A percentile compares a stretch with the other conserved stretches of the same genome.
Conservation (phyloP, 176 grass and related monocot genomes). For the Avena insularis region DNA sequence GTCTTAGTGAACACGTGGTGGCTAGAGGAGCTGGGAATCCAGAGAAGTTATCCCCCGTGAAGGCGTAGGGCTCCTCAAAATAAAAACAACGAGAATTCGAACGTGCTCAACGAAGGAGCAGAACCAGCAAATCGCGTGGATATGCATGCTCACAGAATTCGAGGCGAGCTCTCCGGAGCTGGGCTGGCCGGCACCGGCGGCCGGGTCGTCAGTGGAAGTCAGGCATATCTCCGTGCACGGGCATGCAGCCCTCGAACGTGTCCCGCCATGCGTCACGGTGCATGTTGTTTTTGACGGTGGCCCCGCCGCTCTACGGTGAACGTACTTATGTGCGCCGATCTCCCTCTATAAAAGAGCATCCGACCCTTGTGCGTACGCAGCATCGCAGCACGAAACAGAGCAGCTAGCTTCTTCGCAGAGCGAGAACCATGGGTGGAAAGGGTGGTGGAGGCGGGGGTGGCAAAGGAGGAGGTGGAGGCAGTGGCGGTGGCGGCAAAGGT, state of each 20-base stretch:
- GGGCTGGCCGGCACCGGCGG: background rate
- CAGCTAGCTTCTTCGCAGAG: background rate
- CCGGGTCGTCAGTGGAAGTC: background rate
- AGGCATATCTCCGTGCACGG: background rate
- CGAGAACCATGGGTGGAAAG: background rate
- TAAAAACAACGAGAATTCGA: no score
- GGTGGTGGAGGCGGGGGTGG: background rate
- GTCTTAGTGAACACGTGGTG: no score
- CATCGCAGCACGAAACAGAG: background rate
- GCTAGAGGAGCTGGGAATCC: no score
- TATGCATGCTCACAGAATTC: background rate
- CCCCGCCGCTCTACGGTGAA: background rate
- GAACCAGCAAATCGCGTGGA: background rate
- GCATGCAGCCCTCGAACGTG: constrained; percentile 19
- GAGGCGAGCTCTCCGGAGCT: background rate
- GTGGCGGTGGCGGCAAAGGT: background rate
- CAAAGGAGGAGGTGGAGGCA: background rate
- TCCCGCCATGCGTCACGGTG: constrained; percentile 13
- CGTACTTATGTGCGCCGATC: no score
- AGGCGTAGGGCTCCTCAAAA: no score
- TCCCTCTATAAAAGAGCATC: background rate
- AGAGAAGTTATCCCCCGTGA: no score
- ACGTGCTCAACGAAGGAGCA: no score
- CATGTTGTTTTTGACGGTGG: background rate
- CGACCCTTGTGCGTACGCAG: no score